Evolutionary conservation across 441 rosid species (phyloP), one percentile per base, ranked within the genome.

Genomic region (Gossypium aridum): DNA sequence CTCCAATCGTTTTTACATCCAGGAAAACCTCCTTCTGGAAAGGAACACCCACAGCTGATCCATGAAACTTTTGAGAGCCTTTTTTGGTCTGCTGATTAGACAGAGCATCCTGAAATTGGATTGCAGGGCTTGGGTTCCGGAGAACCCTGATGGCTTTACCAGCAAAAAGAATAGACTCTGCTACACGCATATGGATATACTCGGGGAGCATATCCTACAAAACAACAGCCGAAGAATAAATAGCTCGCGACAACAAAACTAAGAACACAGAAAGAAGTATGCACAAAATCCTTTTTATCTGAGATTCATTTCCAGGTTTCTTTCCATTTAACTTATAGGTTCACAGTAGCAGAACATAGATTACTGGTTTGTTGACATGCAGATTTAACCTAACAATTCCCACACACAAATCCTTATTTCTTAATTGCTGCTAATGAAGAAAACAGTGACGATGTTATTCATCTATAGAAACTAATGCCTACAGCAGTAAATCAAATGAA

Each of bases 61-160:
- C 94, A 71, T 82, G 90, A 79, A 80, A 78, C 80, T 87, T 92
- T 77, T 81, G 89, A 76, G 83, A 78, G 77, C 83, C 83, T 83
- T 82, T 85, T 71, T 79, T 85, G 65, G 82, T 66, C 76, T 85
- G 92, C 83, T 83, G 95, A 78, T 82, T 79, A 84, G 23, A 73
- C 47, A 70, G 72, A 77, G 86, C 80, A 75, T 89, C 91, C 79
- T 88, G 92, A 81, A 81, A 86, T 83, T 77, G 89, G 74, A 92
- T 89, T 61, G 90, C 81, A 71, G 89, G 84, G 82, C 92, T 92
- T 23, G 99, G 97, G 81, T 93, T 96, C 75, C 96, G 88, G 49
- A 96, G 95, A 81, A 96, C 90, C 84, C 96, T 89, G 82, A 96
- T 84, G 77, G 99, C 99, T 87, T 96, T 96, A 74, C 99, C 98